phyloP scores from a whole-genome alignment of 2,329 filamentous ascomycete genomes.

The Fusarium staphyleae region DNA sequence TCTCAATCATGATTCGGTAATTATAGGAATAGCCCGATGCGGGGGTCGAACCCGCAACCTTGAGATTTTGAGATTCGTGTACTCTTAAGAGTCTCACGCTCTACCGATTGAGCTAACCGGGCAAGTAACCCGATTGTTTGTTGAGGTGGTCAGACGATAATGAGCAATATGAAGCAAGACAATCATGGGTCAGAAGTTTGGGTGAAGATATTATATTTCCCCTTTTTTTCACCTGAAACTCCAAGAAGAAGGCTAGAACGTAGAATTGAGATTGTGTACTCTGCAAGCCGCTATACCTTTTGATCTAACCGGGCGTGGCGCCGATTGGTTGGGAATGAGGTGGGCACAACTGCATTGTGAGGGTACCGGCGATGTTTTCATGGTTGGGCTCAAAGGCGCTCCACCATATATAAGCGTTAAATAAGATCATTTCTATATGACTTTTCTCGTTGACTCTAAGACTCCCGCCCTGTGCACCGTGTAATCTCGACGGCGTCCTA shows the following conservation, averaged over 20 bases:
- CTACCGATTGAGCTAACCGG: constrained; percentile 53
- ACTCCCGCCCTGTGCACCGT: constrained; percentile 56
- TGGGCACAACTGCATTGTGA: neutral
- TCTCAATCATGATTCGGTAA: neutral
- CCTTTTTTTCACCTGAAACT: no score
- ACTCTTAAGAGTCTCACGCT: constrained; percentile 69
- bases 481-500: constrained; percentile 74
- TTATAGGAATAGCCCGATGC: constrained; percentile 44
- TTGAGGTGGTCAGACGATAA: no score
- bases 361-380: neutral
- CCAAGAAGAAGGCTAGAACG: no score
- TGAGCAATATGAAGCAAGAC: no score
- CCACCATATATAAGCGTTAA: no score
- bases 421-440: no score
- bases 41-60: constrained; percentile 61
- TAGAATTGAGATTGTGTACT: constrained; percentile 30
- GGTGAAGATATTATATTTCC: no score
- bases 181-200: no score
- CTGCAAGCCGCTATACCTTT: constrained; percentile 67
- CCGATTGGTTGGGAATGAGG: neutral
- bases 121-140: no score
- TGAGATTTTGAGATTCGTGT: constrained; percentile 51
- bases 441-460: neutral
- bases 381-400: no score
- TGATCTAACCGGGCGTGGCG: constrained; percentile 38